Conservation (phyloP, 208 protist species). For the Leptomonas pyrrhocoris region DNA sequence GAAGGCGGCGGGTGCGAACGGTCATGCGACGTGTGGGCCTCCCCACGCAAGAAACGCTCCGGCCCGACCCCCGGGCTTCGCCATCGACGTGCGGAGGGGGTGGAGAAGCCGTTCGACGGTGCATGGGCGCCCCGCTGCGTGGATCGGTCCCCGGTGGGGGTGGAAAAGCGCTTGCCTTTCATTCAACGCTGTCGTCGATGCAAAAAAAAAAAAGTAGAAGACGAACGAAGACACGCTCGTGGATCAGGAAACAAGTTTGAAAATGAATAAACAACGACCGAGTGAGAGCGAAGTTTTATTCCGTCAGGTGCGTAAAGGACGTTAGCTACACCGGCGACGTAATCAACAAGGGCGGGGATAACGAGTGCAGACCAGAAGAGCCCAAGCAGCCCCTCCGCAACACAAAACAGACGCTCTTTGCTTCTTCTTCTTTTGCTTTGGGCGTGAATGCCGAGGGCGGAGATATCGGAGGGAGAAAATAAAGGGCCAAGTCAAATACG, state of each 20-base stretch:
- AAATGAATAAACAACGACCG: not conserved
- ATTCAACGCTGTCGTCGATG: not conserved
- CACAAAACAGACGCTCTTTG: no score
- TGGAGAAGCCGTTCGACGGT: conserved; percentile 20
- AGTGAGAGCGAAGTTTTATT: no score
- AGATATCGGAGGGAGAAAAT: no score
- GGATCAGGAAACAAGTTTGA: not conserved
- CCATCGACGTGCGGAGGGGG: conserved; percentile 8
- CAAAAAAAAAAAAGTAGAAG: not conserved
- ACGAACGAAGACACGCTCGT: not conserved
- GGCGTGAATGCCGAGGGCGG: no score
- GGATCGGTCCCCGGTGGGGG: conserved; percentile 16
- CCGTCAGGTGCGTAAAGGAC: no score
- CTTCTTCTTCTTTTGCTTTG: no score
- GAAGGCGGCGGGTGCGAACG: conserved; percentile 7
- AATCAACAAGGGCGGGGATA: no score
- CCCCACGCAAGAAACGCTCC: not conserved
- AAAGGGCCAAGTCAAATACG: no score
- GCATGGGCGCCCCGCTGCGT: conserved; percentile 14
- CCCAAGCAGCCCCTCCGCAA: no score
- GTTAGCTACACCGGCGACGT: no score
- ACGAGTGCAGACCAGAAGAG: no score
- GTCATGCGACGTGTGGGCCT: not conserved
- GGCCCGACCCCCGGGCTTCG: not conserved
- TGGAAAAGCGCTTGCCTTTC: conserved; percentile 31